These are phyloP conservation scores for Vachellia collinsii DNA, from an alignment of 306 rosid genomes.

Conservation along the genomic window DNA sequence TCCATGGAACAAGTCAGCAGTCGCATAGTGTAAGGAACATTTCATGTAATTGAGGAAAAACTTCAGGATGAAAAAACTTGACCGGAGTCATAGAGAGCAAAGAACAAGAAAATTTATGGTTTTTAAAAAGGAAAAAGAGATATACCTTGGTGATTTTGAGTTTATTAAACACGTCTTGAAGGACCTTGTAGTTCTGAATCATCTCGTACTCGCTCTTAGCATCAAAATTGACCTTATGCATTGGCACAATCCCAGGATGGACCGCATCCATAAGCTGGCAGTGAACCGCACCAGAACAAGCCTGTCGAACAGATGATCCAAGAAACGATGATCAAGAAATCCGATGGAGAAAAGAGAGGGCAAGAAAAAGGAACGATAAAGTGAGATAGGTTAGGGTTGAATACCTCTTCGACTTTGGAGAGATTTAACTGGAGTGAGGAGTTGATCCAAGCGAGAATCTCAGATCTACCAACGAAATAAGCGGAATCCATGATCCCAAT, in stretches of 20 bases:
- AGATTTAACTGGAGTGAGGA: slow-evolving; percentile 87
- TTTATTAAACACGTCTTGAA: slow-evolving; percentile 92
- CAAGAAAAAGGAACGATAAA: background rate
- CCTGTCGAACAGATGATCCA: slow-evolving; percentile 48
- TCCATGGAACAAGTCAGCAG: background rate
- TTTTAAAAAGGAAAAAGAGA: background rate
- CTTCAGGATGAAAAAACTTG: background rate
- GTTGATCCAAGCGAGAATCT: slow-evolving; percentile 91
- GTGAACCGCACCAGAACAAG: slow-evolving; percentile 91
- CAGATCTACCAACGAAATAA: slow-evolving; percentile 95
- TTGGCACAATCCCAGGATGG: slow-evolving; percentile 90
- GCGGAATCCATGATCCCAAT: slow-evolving; percentile 97
- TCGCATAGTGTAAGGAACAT: background rate
- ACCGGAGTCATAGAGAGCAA: background rate
- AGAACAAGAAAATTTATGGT: background rate
- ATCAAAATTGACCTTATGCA: slow-evolving; percentile 97
- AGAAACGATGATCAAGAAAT: background rate
- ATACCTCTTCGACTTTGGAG: slow-evolving; percentile 79
- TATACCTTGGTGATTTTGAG: slow-evolving; percentile 89
- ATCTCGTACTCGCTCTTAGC: slow-evolving; percentile 95
- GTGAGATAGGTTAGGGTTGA: background rate
- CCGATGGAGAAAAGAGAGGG: background rate
- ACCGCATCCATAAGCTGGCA: slow-evolving; percentile 91
- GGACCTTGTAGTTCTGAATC: slow-evolving; percentile 98
- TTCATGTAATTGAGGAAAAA: background rate